Evolutionary conservation across 805 yeast species (phyloP).

Genomic region (Saccharomycopsis amapae): DNA sequence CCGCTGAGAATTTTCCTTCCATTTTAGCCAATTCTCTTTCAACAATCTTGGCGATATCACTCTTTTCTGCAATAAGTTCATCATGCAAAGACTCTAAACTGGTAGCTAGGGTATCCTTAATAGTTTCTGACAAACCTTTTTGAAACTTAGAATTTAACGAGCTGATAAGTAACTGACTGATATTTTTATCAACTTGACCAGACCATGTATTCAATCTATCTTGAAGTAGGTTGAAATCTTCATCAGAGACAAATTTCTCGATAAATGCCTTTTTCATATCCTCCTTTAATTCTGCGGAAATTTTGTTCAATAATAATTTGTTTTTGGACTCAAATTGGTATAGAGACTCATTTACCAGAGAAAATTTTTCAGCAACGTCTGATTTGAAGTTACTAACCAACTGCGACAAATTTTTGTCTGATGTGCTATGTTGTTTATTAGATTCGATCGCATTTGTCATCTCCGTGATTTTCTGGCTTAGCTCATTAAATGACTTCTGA

Average conservation of each 20-base stretch:
- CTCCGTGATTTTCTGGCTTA: background rate
- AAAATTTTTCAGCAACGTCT: background rate
- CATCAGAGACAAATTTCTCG: conserved; percentile 16
- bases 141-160: conserved; percentile 18
- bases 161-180: conserved; percentile 15
- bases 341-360: background rate
- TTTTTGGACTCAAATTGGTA: background rate
- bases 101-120: conserved; percentile 4
- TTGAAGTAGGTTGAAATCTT: conserved; percentile 7
- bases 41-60: background rate
- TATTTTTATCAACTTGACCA: conserved; percentile 19
- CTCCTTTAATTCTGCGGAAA: background rate
- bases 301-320: background rate
- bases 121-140: conserved; percentile 8
- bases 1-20: conserved; percentile 1
- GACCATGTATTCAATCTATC: conserved; percentile 15
- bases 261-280: conserved; percentile 7
- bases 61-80: background rate
- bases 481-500: background rate
- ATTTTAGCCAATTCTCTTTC: conserved; percentile 6
- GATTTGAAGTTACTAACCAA: background rate
- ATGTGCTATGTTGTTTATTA: background rate
- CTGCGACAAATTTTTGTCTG: background rate
- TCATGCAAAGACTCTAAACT: conserved; percentile 7
- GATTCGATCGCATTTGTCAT: background rate